phyloP scores from a whole-genome alignment of 208 protist genomes.

The Hexamita inflata region DNA sequence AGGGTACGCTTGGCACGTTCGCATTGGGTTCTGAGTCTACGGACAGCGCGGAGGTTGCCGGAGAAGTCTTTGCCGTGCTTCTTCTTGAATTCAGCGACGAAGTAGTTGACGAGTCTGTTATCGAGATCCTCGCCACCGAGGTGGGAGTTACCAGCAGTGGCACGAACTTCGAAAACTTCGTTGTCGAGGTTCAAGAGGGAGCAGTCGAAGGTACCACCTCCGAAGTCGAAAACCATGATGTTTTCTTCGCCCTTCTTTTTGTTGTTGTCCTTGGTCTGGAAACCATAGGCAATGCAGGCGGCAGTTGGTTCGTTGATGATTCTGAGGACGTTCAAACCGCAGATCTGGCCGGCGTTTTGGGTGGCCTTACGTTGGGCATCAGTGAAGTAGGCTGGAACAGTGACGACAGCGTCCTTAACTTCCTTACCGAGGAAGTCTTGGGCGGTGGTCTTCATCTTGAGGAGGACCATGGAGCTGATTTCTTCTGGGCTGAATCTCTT shows the following conservation, averaged over 20 bases:
- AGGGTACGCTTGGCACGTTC: conserved; percentile 41
- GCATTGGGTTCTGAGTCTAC: not conserved
- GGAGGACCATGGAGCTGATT: conserved; percentile 42
- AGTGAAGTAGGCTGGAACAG: conserved; percentile 84
- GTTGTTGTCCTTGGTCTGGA: conserved; percentile 56
- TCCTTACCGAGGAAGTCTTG: conserved; percentile 41
- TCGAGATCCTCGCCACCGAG: conserved; percentile 84
- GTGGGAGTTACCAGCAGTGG: conserved; percentile 94
- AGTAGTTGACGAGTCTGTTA: conserved; percentile 15
- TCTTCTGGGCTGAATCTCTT: conserved; percentile 38
- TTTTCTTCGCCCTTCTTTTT: conserved; percentile 46
- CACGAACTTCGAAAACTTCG: conserved; percentile 94
- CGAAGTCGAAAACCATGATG: conserved; percentile 83
- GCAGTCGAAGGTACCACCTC: conserved; percentile 71
- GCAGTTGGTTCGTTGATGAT: conserved; percentile 99
- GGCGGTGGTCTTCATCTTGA: conserved; percentile 44
- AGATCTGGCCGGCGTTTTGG: conserved; percentile 68
- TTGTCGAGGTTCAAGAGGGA: conserved; percentile 92
- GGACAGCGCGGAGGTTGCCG: not conserved
- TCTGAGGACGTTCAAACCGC: conserved; percentile 79
- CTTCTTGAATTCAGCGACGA: conserved; percentile 19
- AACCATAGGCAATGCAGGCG: conserved; percentile 86
- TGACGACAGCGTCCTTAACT: conserved; percentile 38
- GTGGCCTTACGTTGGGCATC: conserved; percentile 71
- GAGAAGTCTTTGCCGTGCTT: conserved; percentile 10